Percentiles rank a stretch among this genome's conserved stretches.
phyloP scores from a whole-genome alignment of 441 rosid genomes.

The Metrosideros polymorpha region DNA sequence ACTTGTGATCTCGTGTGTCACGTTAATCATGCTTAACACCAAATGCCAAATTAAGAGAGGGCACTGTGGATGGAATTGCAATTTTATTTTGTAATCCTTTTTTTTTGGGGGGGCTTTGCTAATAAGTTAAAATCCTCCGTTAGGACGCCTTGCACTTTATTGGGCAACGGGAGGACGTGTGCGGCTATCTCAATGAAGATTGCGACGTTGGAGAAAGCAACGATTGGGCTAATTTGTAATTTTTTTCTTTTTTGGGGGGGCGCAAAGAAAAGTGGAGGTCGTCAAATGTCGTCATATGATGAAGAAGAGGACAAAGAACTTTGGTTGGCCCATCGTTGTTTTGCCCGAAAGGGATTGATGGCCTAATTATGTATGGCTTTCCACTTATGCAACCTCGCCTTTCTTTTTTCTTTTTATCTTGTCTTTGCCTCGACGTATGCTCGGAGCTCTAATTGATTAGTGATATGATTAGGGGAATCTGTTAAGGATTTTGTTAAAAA shows the following conservation, averaged over 20 bases:
- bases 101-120: not conserved
- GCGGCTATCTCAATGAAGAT: not conserved
- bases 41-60: not conserved
- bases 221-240: not conserved
- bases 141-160: not conserved
- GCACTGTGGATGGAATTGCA: not conserved
- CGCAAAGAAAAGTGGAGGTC: not conserved
- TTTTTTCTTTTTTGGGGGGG: not conserved
- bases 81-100: not conserved
- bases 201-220: not conserved
- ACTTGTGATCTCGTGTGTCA: not conserved
- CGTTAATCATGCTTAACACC: not conserved
- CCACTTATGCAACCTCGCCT: not conserved
- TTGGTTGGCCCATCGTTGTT: not conserved
- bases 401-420: not conserved
- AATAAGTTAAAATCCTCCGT: not conserved
- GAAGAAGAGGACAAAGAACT: not conserved
- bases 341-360: not conserved
- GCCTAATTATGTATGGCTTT: not conserved
- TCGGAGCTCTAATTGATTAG: not conserved
- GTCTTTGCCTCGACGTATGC: not conserved
- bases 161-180: not conserved
- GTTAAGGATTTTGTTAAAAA: rapidly evolving
- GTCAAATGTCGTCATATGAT: not conserved
- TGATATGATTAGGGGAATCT: not conserved